These are phyloP conservation scores for Candida verbasci DNA, from an alignment of 805 yeast species.

Conservation along the genomic window DNA sequence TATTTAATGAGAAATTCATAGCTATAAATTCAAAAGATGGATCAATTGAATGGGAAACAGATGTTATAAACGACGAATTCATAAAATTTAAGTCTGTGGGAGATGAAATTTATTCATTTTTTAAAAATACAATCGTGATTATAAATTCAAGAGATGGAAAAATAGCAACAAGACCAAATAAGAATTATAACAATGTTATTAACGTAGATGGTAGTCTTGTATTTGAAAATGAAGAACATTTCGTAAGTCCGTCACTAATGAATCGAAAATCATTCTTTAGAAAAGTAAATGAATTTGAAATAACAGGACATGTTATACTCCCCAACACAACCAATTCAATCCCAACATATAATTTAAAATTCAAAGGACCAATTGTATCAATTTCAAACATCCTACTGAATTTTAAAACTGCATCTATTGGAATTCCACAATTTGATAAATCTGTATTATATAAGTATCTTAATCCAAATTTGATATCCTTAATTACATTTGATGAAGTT, in stretches of 20 bases:
- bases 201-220: constrained; percentile 1
- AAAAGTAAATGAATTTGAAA: constrained; percentile 6
- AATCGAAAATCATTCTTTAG: constrained; percentile 1
- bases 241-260: neutral
- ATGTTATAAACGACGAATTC: constrained; percentile 9
- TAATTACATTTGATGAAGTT: constrained; percentile 30
- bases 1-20: constrained; percentile 24
- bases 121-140: constrained; percentile 7
- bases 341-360: constrained; percentile 28
- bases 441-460: constrained; percentile 80
- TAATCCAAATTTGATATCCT: constrained; percentile 61
- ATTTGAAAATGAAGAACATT: constrained; percentile 2
- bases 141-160: constrained; percentile 14
- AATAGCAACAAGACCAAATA: neutral
- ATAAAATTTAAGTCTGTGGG: constrained; percentile 8
- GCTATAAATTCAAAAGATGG: constrained; percentile 43
- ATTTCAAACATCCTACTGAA: constrained; percentile 18
- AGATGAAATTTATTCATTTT: constrained; percentile 12
- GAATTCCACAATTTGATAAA: constrained; percentile 64
- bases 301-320: constrained; percentile 20
- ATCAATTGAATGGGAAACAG: constrained; percentile 33
- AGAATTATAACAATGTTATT: constrained; percentile 3
- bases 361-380: constrained; percentile 9
- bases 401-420: constrained; percentile 47
- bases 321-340: constrained; percentile 8